Conservation (phyloP, 495 filamentous ascomycete genomes). For the Pseudevernia furfuracea region DNA sequence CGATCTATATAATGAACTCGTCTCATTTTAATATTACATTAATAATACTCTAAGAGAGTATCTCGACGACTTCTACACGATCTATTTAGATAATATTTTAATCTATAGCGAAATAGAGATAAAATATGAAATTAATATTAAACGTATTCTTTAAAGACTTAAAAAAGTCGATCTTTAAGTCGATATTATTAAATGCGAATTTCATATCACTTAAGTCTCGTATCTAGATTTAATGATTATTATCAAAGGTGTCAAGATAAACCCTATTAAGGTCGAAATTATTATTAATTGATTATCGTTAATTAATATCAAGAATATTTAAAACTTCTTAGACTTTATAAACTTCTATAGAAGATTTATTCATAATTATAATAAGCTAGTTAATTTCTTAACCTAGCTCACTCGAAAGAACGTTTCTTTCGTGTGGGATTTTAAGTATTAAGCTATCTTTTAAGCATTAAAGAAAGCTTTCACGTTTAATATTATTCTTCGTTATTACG, state of each 20-base stretch:
- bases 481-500: not conserved
- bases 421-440: not conserved
- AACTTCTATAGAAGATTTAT: conserved; percentile 12
- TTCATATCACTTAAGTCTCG: conserved; percentile 18
- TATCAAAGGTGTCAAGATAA: conserved; percentile 20
- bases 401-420: conserved; percentile 17
- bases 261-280: conserved; percentile 3
- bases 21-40: conserved; percentile 29
- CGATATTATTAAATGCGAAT: conserved; percentile 29
- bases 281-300: not conserved
- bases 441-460: not conserved
- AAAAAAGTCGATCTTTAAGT: conserved; percentile 15
- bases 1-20: conserved; percentile 22
- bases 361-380: not conserved
- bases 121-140: conserved; percentile 18
- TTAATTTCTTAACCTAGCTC: conserved; percentile 6
- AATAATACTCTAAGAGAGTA: conserved; percentile 23
- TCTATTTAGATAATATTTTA: conserved; percentile 18
- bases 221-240: conserved; percentile 26
- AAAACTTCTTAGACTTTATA: not conserved
- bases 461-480: conserved; percentile 8
- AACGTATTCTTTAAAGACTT: conserved; percentile 17
- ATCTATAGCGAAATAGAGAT: conserved; percentile 19
- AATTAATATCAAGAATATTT: not conserved
- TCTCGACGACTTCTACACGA: not conserved